Conservation (phyloP, 495 filamentous ascomycete genomes). For the Penicillium antarcticum region DNA sequence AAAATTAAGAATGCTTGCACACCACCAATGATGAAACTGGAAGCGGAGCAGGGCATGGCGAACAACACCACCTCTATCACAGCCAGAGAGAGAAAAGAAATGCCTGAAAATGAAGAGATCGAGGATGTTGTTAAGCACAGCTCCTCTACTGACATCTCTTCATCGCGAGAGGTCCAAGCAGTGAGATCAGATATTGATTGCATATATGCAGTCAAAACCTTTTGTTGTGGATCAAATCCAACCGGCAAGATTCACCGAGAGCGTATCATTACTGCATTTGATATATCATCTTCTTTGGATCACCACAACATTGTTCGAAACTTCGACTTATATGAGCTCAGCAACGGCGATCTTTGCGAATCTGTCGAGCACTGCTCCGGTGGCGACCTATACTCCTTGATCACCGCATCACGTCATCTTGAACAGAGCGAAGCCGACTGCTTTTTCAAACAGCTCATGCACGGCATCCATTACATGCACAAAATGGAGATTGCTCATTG, state of each 20-base stretch:
- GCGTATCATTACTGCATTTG: not conserved
- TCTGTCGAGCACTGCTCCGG: not conserved
- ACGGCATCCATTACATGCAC: conserved; percentile 68
- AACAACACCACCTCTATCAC: not conserved
- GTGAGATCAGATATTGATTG: not conserved
- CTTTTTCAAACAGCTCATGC: conserved; percentile 76
- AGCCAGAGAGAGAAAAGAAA: not conserved
- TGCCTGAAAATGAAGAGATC: not conserved
- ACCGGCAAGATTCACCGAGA: not conserved
- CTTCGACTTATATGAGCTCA: conserved; percentile 1
- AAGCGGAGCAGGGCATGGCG: not conserved
- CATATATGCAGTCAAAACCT: not conserved
- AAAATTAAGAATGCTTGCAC: not conserved
- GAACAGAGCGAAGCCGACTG: conserved; percentile 33
- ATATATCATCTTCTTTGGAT: conserved; percentile 1
- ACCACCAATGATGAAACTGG: not conserved
- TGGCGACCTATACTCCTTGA: not conserved
- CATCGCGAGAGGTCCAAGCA: not conserved
- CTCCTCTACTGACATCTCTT: not conserved
- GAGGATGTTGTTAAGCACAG: not conserved
- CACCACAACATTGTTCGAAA: conserved; percentile 6
- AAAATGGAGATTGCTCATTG: conserved; percentile 70
- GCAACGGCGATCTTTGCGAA: not conserved
- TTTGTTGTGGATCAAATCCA: not conserved
- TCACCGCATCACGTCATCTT: not conserved